phyloP scores from a whole-genome alignment of 345 rosid species.

The Populus deltoides region DNA sequence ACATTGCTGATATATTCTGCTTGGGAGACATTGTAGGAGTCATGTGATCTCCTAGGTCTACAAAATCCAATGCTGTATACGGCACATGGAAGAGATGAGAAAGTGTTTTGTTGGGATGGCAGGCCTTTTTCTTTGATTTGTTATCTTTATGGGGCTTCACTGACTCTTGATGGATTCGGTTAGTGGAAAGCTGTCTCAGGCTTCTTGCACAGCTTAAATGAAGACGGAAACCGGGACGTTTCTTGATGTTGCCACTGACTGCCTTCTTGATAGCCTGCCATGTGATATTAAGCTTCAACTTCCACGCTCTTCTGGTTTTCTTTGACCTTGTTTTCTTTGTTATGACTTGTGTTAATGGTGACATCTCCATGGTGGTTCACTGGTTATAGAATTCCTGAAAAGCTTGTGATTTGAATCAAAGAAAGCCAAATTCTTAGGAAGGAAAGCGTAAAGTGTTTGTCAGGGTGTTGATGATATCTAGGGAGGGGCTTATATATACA shows the following conservation, averaged over 20 bases:
- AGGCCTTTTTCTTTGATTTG: conserved; percentile 24
- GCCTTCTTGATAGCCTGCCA: conserved; percentile 42
- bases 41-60: conserved; percentile 54
- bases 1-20: conserved; percentile 41
- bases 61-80: conserved; percentile 40
- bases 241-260: conserved; percentile 17
- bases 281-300: conserved; percentile 34
- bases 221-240: conserved; percentile 7
- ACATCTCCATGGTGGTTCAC: conserved; percentile 18
- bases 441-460: not conserved
- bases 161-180: conserved; percentile 10
- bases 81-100: conserved; percentile 44
- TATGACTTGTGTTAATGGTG: conserved; percentile 19
- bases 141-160: not conserved
- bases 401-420: not conserved
- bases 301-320: conserved; percentile 35
- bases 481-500: not conserved
- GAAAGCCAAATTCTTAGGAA: not conserved
- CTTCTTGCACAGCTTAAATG: conserved; percentile 25
- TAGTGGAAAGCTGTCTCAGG: conserved; percentile 27
- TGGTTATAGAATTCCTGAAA: not conserved
- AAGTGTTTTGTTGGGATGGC: conserved; percentile 35
- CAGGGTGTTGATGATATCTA: not conserved
- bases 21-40: conserved; percentile 60
- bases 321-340: conserved; percentile 27